Conservation (phyloP, 108 stramenopile species). For the Phaeodactylum tricornutum region DNA sequence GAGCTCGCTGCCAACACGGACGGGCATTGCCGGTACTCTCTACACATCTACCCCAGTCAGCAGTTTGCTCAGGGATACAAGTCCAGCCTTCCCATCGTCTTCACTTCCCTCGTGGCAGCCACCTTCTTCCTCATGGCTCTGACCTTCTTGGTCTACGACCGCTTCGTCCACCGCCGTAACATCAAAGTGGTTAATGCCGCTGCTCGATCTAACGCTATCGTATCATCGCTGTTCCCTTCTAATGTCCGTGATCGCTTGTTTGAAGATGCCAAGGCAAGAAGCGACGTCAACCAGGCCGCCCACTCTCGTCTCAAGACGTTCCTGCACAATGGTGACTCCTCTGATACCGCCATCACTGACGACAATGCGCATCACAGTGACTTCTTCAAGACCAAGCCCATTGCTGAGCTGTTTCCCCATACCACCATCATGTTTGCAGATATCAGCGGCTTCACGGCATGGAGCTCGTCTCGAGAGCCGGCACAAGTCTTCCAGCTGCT, state of each 20-base stretch:
- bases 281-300: neutral
- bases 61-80: slow-evolving; percentile 1
- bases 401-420: slow-evolving; percentile 40
- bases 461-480: slow-evolving; percentile 12
- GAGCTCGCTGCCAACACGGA: neutral
- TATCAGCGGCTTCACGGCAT: slow-evolving; percentile 21
- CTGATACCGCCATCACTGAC: neutral
- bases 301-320: slow-evolving; percentile 3
- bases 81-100: slow-evolving; percentile 7
- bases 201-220: slow-evolving; percentile 7
- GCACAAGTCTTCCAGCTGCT: slow-evolving; percentile 8
- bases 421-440: slow-evolving; percentile 47
- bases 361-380: slow-evolving; percentile 3
- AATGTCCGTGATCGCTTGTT: slow-evolving; percentile 12
- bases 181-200: slow-evolving; percentile 3
- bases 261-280: slow-evolving; percentile 3
- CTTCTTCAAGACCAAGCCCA: slow-evolving; percentile 26
- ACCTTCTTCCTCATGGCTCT: slow-evolving; percentile 5
- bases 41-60: slow-evolving; percentile 11
- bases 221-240: slow-evolving; percentile 6
- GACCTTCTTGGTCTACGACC: slow-evolving; percentile 7
- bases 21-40: slow-evolving; percentile 10
- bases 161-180: slow-evolving; percentile 6
- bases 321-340: neutral
- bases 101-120: slow-evolving; percentile 1